Evolutionary conservation across 2,329 filamentous ascomycete species (phyloP).

Genomic region (Monilinia fructicola): DNA sequence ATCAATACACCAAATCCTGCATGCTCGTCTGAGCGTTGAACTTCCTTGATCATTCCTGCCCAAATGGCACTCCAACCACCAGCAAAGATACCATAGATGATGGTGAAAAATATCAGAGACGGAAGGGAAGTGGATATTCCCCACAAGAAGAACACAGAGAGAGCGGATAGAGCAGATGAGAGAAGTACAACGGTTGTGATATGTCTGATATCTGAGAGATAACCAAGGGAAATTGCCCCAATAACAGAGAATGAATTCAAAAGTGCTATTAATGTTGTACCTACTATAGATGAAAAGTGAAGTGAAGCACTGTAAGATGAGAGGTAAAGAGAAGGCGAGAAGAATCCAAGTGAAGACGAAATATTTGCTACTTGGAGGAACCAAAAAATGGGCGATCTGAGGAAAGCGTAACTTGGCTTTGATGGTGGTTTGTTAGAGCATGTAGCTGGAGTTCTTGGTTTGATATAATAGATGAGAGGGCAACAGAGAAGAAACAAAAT

Average conservation of each 20-base stretch:
- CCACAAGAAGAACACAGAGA: slow-evolving; percentile 56
- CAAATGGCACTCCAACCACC: slow-evolving; percentile 54
- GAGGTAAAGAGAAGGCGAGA: slow-evolving; percentile 55
- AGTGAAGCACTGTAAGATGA: slow-evolving; percentile 49
- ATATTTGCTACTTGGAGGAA: slow-evolving; percentile 53
- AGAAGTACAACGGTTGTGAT: slow-evolving; percentile 50
- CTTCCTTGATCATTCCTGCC: slow-evolving; percentile 41
- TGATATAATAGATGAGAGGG: slow-evolving; percentile 56
- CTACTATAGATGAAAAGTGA: slow-evolving; percentile 43
- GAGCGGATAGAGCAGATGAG: slow-evolving; percentile 49
- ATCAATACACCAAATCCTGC: slow-evolving; percentile 40
- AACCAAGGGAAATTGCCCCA: slow-evolving; percentile 44
- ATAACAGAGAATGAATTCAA: slow-evolving; percentile 51
- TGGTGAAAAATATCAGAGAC: slow-evolving; percentile 51
- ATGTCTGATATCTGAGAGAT: slow-evolving; percentile 46
- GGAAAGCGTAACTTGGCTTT: slow-evolving; percentile 41
- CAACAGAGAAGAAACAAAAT: slow-evolving; percentile 43
- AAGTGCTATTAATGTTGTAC: slow-evolving; percentile 50
- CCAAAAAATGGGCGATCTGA: slow-evolving; percentile 48
- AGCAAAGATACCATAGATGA: slow-evolving; percentile 58
- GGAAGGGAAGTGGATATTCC: slow-evolving; percentile 49
- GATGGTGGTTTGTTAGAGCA: slow-evolving; percentile 15
- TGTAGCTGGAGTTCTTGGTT: slow-evolving; percentile 50
- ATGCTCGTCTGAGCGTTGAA: slow-evolving; percentile 25
- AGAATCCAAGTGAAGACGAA: slow-evolving; percentile 54